phyloP scores from a whole-genome alignment of 208 protist species.

The Leishmania turanica region DNA sequence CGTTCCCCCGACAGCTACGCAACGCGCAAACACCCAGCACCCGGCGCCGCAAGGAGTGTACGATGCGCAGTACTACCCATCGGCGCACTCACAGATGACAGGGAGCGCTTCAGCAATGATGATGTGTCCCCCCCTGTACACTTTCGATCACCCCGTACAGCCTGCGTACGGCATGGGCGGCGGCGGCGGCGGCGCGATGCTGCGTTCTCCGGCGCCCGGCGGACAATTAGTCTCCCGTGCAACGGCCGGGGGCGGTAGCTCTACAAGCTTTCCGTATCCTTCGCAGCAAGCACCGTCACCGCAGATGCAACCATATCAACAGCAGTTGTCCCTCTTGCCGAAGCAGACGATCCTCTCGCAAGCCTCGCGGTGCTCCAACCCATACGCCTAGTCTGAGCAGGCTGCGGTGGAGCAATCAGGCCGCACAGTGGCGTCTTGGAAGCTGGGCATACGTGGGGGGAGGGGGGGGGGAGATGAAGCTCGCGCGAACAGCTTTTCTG shows the following conservation, averaged over 20 bases:
- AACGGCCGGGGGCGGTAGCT: neutral
- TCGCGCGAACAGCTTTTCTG: neutral
- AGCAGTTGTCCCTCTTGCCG: neutral
- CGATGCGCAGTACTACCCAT: neutral
- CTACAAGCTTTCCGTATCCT: neutral
- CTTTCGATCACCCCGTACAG: neutral
- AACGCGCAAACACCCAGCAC: neutral
- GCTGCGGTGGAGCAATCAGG: neutral
- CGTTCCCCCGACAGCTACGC: no score
- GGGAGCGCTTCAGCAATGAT: neutral
- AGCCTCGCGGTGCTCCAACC: neutral
- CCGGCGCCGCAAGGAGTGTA: neutral
- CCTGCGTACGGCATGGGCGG: neutral
- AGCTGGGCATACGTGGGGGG: neutral
- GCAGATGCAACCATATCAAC: neutral
- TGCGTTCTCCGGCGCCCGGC: neutral
- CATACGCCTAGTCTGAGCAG: neutral
- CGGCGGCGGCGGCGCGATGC: neutral
- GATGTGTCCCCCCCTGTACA: neutral
- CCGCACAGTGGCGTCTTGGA: neutral
- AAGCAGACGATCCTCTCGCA: neutral
- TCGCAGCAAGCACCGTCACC: neutral
- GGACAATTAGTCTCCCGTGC: neutral
- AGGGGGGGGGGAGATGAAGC: no score
- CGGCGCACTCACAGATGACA: neutral